Base-by-base conservation (phyloP, 1,284 basidiomycete species). In the Ganoderma leucocontextum region DNA sequence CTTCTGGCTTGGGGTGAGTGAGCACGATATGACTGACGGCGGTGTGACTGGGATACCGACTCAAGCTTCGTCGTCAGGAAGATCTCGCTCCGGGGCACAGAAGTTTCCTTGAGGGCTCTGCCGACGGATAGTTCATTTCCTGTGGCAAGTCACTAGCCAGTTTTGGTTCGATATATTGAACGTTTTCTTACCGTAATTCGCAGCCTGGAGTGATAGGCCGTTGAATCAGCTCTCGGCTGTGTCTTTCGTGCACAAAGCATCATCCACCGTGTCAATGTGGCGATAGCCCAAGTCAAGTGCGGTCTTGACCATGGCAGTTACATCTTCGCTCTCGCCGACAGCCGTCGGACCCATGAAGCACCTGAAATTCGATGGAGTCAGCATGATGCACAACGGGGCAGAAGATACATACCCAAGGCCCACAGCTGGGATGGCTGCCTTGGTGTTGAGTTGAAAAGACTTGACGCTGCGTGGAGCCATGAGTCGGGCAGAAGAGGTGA, bases 11-110 rank as follows among this genome's bases (percentile, higher is more conserved):
- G 19, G n/a, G 12, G 35, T 33, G 22, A 25, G 65, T 63, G n/a
- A 66, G 53, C 29, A 55, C 41, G 17, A 53, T 17, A 8, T 36
- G 55, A 39, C 39, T 9, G 42, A 10, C 19, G 17, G 15, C 2
- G 12, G 33, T 25, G 10, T 47, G 39, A 10, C 25, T 8, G 17
- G 29, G 17, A 9, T 33, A 67, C 77, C 59, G 17, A 78, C 75
- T 72, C 71, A 13, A 77, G 73, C 59, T 79, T 87, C 33, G 83
- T 84, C 1, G 85, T 81, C 38, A 87, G 74, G 72, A 80, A 87
- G 6, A 87, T 69, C 44, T 85, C 78, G 60, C 82, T 78, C 52
- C 85, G 77, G 36, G 81, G 77, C 15, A 82, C 74, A 4, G 78
- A 80, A 36, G 79, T 79, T 47, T 80, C 73, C 66, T 79, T 79